Conservation (phyloP, 1,139 yeast species). For the Diutina sp. region DNA sequence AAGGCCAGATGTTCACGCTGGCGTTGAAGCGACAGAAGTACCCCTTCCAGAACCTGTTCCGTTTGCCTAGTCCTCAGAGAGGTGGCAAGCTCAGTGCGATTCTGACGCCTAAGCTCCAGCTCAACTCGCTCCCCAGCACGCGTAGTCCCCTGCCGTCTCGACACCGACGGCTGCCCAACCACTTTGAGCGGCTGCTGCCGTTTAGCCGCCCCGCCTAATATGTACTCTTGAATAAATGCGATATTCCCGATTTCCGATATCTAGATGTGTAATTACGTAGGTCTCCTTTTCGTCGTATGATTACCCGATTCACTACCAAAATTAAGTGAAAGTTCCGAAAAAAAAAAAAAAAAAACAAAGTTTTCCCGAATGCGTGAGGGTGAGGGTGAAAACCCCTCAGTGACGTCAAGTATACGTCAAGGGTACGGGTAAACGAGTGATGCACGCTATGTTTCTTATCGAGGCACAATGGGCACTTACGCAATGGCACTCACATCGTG, state of each 20-base stretch:
- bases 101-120: neutral
- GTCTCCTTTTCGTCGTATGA: no score
- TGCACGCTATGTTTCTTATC: no score
- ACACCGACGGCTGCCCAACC: neutral
- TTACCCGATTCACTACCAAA: no score
- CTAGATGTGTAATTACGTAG: neutral
- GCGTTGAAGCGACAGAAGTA: neutral
- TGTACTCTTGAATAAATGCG: neutral
- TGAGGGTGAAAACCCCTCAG: no score
- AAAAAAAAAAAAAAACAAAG: no score
- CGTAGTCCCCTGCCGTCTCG: conserved; percentile 1
- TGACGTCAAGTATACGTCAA: no score
- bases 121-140: neutral
- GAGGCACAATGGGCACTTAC: no score
- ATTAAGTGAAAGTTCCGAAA: no score
- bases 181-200: neutral
- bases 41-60: neutral
- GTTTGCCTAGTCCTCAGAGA: neutral
- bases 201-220: neutral
- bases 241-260: no score
- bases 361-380: no score
- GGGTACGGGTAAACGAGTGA: no score
- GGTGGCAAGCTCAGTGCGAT: neutral
- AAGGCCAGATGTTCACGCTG: neutral
- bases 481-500: neutral